Conservation (phyloP, 2,329 filamentous ascomycete genomes). For the Sporothrix phasma region DNA sequence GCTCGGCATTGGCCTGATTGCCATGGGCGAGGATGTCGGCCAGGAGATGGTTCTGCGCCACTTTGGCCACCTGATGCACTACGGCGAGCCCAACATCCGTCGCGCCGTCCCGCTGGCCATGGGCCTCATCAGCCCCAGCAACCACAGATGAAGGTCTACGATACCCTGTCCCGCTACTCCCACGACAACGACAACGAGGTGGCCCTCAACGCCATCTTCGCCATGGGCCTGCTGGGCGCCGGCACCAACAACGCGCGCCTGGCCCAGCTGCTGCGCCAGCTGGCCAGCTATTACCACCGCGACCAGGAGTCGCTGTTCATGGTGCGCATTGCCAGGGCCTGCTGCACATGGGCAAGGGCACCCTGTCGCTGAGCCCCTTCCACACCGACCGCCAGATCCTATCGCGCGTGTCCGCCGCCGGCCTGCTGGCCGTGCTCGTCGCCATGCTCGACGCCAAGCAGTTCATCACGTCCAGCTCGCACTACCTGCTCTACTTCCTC, state of each 20-base stretch:
- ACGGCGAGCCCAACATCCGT: slow-evolving; percentile 93
- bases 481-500: slow-evolving; percentile 96
- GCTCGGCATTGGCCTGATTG: slow-evolving; percentile 82
- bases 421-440: slow-evolving; percentile 79
- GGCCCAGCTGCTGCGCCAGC: slow-evolving; percentile 84
- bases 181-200: slow-evolving; percentile 99
- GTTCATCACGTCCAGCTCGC: slow-evolving; percentile 56
- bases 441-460: slow-evolving; percentile 93
- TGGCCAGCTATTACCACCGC: slow-evolving; percentile 96
- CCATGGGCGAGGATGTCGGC: slow-evolving; percentile 96
- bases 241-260: slow-evolving; percentile 97
- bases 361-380: slow-evolving; percentile 93
- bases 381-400: slow-evolving; percentile 95
- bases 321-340: slow-evolving; percentile 98
- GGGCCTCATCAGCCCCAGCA: slow-evolving; percentile 93
- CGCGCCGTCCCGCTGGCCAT: slow-evolving; percentile 93
- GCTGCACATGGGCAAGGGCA: slow-evolving; percentile 98
- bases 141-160: slow-evolving; percentile 99
- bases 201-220: slow-evolving; percentile 96
- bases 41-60: slow-evolving; percentile 98
- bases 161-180: slow-evolving; percentile 91
- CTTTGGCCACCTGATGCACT: slow-evolving; percentile 98
- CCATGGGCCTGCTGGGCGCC: slow-evolving; percentile 93
- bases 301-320: slow-evolving; percentile 96
- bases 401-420: slow-evolving; percentile 80